A percentile compares a stretch with the other conserved stretches of the same genome.
Evolutionary conservation across 345 rosid species (phyloP).

Genomic region (Populus alba): DNA sequence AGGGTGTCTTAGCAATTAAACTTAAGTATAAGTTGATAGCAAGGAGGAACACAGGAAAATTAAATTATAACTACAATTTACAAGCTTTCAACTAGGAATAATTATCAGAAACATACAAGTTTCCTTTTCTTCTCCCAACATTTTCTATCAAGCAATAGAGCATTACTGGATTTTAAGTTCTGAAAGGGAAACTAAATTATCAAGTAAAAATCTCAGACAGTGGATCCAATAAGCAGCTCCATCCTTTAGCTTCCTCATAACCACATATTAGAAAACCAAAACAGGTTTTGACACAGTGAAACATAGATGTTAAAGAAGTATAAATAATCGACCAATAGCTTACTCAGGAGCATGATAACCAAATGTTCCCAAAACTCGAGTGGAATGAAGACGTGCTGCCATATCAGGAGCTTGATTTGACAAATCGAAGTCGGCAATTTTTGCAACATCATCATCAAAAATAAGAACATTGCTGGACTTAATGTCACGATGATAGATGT

Average conservation of each 20-base stretch:
- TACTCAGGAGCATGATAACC: constrained; percentile 99
- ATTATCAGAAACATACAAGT: background rate
- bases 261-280: background rate
- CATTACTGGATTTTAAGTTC: constrained; percentile 3
- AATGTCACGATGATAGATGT: constrained; percentile 75
- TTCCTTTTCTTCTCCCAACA: background rate
- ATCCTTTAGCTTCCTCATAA: background rate
- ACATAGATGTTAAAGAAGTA: background rate
- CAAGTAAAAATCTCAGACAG: background rate
- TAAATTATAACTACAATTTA: constrained; percentile 1
- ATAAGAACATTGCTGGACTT: constrained; percentile 85
- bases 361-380: constrained; percentile 92
- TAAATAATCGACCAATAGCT: constrained; percentile 22
- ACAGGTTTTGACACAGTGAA: background rate
- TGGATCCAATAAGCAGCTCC: background rate
- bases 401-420: constrained; percentile 90
- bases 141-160: constrained; percentile 2
- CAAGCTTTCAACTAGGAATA: background rate
- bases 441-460: constrained; percentile 78
- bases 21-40: background rate
- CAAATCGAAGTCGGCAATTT: constrained; percentile 90
- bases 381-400: constrained; percentile 90
- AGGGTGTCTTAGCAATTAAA: background rate
- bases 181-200: background rate
- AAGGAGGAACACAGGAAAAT: background rate